A percentile compares a stretch with the other conserved stretches of the same genome.
These are phyloP conservation scores for Trametes polyzona DNA, from an alignment of 1,284 basidiomycete species.

Conservation along the genomic window DNA sequence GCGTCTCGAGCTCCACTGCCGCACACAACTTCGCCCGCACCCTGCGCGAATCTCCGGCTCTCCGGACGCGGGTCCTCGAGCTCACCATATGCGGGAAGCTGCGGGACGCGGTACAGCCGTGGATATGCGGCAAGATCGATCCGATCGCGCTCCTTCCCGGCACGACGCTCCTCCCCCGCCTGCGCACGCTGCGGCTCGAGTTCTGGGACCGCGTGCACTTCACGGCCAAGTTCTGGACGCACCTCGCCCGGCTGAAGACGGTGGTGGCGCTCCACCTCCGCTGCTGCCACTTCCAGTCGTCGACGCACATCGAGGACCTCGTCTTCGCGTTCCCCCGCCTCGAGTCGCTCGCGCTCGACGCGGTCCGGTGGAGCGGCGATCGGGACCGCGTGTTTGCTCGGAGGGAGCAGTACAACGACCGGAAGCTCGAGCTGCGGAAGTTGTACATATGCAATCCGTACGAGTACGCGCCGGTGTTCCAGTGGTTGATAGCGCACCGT, in stretches of 20 bases:
- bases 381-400: neutral
- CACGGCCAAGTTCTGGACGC: neutral
- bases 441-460: conserved; percentile 6
- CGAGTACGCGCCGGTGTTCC: conserved; percentile 5
- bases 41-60: neutral
- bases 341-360: conserved; percentile 1
- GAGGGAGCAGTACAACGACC: neutral
- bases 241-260: neutral
- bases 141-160: neutral
- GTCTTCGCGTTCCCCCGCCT: neutral
- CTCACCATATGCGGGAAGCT: neutral
- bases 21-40: neutral
- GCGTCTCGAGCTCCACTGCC: neutral
- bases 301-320: neutral
- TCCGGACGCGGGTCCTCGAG: neutral
- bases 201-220: conserved; percentile 5
- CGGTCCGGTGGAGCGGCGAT: conserved; percentile 5
- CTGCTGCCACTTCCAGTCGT: neutral
- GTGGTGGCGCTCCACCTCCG: conserved; percentile 5
- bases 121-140: neutral
- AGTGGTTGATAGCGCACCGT: neutral
- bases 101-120: neutral
- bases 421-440: neutral
- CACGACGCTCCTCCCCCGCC: neutral
- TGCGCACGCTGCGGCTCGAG: conserved; percentile 2